Conservation (phyloP, 768 basidiomycete species). For the Rhodosporidiobolus odoratus region DNA sequence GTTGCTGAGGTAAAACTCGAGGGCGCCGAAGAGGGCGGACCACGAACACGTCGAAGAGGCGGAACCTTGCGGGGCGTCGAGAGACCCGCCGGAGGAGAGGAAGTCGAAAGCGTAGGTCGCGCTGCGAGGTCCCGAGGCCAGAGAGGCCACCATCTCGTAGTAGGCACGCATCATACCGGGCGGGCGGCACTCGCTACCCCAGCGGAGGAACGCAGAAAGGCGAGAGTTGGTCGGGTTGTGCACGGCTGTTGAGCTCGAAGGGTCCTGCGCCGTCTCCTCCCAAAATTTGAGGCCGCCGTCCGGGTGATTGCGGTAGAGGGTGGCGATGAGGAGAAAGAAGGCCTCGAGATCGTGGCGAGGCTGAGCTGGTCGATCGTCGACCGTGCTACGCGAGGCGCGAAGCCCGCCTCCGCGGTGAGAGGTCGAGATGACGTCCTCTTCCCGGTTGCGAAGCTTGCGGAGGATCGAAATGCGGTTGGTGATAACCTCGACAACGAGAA, state of each 20-base stretch:
- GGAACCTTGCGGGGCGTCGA: slow-evolving; percentile 2
- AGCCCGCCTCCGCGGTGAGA: slow-evolving; percentile 55
- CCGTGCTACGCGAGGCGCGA: slow-evolving; percentile 18
- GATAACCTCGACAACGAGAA: slow-evolving; percentile 58
- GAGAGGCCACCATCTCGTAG: slow-evolving; percentile 81
- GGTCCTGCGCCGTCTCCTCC: slow-evolving; percentile 50
- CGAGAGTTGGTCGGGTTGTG: slow-evolving; percentile 48
- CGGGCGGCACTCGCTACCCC: slow-evolving; percentile 76
- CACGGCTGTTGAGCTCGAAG: background rate
- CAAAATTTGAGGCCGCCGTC: slow-evolving; percentile 82
- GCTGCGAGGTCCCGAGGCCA: slow-evolving; percentile 75
- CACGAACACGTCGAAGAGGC: slow-evolving; percentile 59
- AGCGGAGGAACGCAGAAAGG: slow-evolving; percentile 72
- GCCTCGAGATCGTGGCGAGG: slow-evolving; percentile 79
- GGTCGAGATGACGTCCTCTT: slow-evolving; percentile 74
- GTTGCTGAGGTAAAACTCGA: slow-evolving; percentile 69
- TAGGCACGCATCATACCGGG: slow-evolving; percentile 67
- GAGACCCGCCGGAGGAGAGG: slow-evolving; percentile 59
- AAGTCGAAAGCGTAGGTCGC: slow-evolving; percentile 86
- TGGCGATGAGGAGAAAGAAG: slow-evolving; percentile 74
- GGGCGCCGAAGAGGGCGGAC: slow-evolving; percentile 64
- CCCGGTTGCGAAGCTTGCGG: slow-evolving; percentile 67
- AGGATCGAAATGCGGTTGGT: slow-evolving; percentile 45
- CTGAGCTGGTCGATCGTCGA: slow-evolving; percentile 45
- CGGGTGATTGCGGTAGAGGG: slow-evolving; percentile 66